phyloP scores from a whole-genome alignment of 2,329 filamentous ascomycete genomes.

The Furcasterigmium sp. region DNA sequence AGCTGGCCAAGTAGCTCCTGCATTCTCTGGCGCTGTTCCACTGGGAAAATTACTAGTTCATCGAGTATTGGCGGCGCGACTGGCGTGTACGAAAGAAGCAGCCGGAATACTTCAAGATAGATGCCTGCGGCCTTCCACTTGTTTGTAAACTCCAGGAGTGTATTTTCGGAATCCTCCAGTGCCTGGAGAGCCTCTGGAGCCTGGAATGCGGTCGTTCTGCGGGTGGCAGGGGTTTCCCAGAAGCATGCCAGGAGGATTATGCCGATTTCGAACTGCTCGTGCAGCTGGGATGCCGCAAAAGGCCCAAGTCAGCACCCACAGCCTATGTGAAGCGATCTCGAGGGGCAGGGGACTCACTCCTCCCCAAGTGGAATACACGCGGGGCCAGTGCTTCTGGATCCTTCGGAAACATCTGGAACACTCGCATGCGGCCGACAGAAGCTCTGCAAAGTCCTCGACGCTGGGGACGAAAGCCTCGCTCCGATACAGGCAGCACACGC shows the following conservation, averaged over 20 bases:
- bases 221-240: slow-evolving; percentile 1
- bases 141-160: neutral
- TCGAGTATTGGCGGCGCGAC: no score
- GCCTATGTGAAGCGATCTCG: no score
- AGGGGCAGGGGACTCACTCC: neutral
- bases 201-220: neutral
- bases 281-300: neutral
- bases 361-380: neutral
- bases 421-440: slow-evolving; percentile 1
- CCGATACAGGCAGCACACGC: slow-evolving; percentile 1
- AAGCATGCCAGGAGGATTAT: neutral
- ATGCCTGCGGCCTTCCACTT: neutral
- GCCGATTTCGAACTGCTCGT: slow-evolving; percentile 1
- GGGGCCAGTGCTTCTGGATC: slow-evolving; percentile 2
- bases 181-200: slow-evolving; percentile 2
- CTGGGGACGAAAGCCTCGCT: neutral
- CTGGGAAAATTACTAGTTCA: no score
- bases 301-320: neutral
- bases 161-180: slow-evolving; percentile 1
- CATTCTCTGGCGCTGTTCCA: no score
- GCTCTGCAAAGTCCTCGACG: neutral
- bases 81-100: slow-evolving; percentile 1
- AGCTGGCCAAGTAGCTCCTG: no score
- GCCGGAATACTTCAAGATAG: neutral
- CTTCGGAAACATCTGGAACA: slow-evolving; percentile 1